Conservation (phyloP, 2,329 filamentous ascomycete genomes). For the Penicillium hesseltinei region DNA sequence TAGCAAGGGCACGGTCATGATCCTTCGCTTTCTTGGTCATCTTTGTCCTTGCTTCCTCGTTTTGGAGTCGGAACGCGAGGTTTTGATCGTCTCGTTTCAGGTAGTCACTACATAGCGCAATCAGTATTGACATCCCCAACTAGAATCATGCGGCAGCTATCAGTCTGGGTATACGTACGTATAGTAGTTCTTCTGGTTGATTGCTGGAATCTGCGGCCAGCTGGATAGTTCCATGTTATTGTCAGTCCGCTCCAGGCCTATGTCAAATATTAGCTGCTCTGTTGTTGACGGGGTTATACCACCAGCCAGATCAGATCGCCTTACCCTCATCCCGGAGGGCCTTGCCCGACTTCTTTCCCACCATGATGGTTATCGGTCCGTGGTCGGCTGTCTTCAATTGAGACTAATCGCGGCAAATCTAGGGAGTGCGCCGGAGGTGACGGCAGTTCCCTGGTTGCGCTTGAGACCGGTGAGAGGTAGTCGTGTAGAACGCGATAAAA, state of each 20-base stretch:
- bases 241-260: slow-evolving; percentile 92
- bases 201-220: slow-evolving; percentile 89
- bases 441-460: not conserved
- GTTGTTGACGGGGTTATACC: slow-evolving; percentile 5
- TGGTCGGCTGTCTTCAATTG: slow-evolving; percentile 7
- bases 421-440: slow-evolving; percentile 13
- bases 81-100: slow-evolving; percentile 98
- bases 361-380: slow-evolving; percentile 48
- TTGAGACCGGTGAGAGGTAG: not conserved
- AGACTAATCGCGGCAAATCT: slow-evolving; percentile 12
- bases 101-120: slow-evolving; percentile 66
- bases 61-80: slow-evolving; percentile 80
- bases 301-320: slow-evolving; percentile 4
- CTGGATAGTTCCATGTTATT: slow-evolving; percentile 95
- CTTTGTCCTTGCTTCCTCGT: slow-evolving; percentile 78
- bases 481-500: not conserved
- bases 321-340: slow-evolving; percentile 60
- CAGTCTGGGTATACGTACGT: slow-evolving; percentile 59
- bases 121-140: slow-evolving; percentile 12
- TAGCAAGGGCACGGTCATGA: slow-evolving; percentile 77
- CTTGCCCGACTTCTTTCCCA: slow-evolving; percentile 65
- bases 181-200: slow-evolving; percentile 99
- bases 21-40: slow-evolving; percentile 86
- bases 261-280: not conserved
- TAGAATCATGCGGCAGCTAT: not conserved